Evolutionary conservation across 2,329 filamentous ascomycete genomes (phyloP).

Genomic region (Aphanocladium album): DNA sequence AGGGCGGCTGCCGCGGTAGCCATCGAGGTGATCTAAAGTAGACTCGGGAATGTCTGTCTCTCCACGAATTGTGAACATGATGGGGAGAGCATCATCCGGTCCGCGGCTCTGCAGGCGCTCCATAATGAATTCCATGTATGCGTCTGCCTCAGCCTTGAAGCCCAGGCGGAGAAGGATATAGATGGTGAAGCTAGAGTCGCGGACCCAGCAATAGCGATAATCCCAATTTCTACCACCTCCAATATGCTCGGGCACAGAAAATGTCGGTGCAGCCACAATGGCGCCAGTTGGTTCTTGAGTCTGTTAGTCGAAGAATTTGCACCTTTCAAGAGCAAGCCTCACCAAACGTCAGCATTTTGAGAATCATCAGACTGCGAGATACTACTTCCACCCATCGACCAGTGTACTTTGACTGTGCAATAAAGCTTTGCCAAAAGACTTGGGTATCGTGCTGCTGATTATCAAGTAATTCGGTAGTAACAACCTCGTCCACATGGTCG

Average conservation of each 20-base stretch:
- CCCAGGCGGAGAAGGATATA: slow-evolving; percentile 73
- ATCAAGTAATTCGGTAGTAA: slow-evolving; percentile 55
- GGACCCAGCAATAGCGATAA: slow-evolving; percentile 73
- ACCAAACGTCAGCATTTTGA: slow-evolving; percentile 69
- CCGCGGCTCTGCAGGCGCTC: slow-evolving; percentile 58
- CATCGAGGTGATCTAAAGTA: slow-evolving; percentile 65
- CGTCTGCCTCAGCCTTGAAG: slow-evolving; percentile 69
- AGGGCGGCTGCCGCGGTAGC: slow-evolving; percentile 64
- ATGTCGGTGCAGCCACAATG: slow-evolving; percentile 71
- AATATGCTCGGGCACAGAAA: slow-evolving; percentile 70
- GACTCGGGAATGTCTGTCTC: slow-evolving; percentile 68
- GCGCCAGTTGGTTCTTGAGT: slow-evolving; percentile 64
- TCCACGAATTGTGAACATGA: slow-evolving; percentile 77
- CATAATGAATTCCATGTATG: slow-evolving; percentile 74
- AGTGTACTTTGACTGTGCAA: slow-evolving; percentile 63
- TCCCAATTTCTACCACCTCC: slow-evolving; percentile 65
- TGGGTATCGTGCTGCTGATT: slow-evolving; percentile 64
- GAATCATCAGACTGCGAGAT: slow-evolving; percentile 63
- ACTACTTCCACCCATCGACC: slow-evolving; percentile 71
- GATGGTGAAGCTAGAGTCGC: slow-evolving; percentile 72
- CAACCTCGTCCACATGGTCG: slow-evolving; percentile 51
- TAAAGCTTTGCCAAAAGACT: slow-evolving; percentile 69
- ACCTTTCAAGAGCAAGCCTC: background rate
- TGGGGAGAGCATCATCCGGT: slow-evolving; percentile 59
- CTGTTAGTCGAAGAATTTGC: background rate